phyloP scores from a whole-genome alignment of 495 filamentous ascomycete genomes.

The Lophium mytilinum region DNA sequence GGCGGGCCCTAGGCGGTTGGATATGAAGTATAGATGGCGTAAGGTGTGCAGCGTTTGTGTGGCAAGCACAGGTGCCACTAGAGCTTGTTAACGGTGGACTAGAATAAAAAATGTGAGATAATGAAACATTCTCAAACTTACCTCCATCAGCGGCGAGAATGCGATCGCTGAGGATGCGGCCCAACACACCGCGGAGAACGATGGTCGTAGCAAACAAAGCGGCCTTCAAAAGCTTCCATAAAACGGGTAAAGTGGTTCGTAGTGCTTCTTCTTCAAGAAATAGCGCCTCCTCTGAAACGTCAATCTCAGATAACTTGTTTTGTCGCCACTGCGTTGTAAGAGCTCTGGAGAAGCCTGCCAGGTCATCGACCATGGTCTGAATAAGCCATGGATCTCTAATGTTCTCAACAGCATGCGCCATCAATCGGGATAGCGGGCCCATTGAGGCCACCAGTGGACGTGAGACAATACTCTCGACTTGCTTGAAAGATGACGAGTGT shows the following conservation, averaged over 20 bases:
- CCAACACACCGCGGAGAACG: conserved; percentile 62
- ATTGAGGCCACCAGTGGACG: conserved; percentile 70
- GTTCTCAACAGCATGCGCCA: conserved; percentile 64
- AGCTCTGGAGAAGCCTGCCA: conserved; percentile 61
- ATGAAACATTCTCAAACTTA: conserved; percentile 31
- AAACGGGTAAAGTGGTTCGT: conserved; percentile 57
- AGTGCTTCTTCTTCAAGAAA: conserved; percentile 64
- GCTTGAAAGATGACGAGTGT: conserved; percentile 39
- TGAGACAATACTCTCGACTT: conserved; percentile 37
- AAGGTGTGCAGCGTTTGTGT: conserved; percentile 71
- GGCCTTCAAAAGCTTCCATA: conserved; percentile 79
- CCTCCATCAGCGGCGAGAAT: conserved; percentile 46
- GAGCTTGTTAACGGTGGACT: conserved; percentile 17
- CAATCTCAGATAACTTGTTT: conserved; percentile 77
- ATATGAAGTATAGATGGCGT: conserved; percentile 80
- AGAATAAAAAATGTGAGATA: neutral
- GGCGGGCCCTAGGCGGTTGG: conserved; percentile 63
- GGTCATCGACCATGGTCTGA: conserved; percentile 58
- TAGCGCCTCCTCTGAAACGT: conserved; percentile 61
- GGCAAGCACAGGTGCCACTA: conserved; percentile 60
- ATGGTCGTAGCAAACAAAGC: conserved; percentile 73
- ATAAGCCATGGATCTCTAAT: conserved; percentile 52
- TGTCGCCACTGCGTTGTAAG: conserved; percentile 75
- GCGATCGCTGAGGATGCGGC: conserved; percentile 53
- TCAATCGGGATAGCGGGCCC: conserved; percentile 69